Evolutionary conservation across 1,139 yeast genomes (phyloP), one percentile per base, ranked within the genome.

Genomic region (Pichia terricola): DNA sequence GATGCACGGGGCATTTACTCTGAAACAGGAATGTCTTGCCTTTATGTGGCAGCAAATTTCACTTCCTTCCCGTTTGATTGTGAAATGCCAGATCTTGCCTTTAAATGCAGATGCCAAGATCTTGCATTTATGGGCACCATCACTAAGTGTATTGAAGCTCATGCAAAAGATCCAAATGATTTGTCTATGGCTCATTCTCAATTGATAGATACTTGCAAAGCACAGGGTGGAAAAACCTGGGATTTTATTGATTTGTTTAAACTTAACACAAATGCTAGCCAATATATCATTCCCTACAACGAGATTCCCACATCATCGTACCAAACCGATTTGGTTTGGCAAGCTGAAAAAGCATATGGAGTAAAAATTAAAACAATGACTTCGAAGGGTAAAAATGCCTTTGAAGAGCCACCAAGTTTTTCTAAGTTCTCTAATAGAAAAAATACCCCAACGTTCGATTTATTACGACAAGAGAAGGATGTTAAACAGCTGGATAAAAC

Each of bases 51-150:
- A 5, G 58, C 57, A 39, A 62, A 62, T 38, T 49, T 59, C 26
- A 55, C 62, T 2, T 45, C 51, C 5, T 59, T 54, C 41, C 65
- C 65, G n/a, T 62, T 62, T 43, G 54, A 60, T 40, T 62, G 67
- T 49, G 37, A 42, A 27, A 43, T 51, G 35, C 57, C 56, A 2
- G 63, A 59, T 40, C 45, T 58, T 35, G 56, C 59, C n/a, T 58
- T 52, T 41, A 53, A 52, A 34, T 59, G 63, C 43, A 50, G 62
- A 10, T 65, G 69, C 42, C 43, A 50, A 11, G 54, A 62, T 48
- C 53, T 55, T 2, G 51, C 60, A 4, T 65, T 62, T 44, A 40
- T 65, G 37, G 65, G 65, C 4, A 61, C 68, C 1, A 57, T 63
- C 4, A 49, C 64, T 11, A 45, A 55, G 27, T 65, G 69, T 47